These are phyloP conservation scores for Trichoderma hamatum DNA, from an alignment of 2,329 filamentous ascomycete species.

Conservation along the genomic window DNA sequence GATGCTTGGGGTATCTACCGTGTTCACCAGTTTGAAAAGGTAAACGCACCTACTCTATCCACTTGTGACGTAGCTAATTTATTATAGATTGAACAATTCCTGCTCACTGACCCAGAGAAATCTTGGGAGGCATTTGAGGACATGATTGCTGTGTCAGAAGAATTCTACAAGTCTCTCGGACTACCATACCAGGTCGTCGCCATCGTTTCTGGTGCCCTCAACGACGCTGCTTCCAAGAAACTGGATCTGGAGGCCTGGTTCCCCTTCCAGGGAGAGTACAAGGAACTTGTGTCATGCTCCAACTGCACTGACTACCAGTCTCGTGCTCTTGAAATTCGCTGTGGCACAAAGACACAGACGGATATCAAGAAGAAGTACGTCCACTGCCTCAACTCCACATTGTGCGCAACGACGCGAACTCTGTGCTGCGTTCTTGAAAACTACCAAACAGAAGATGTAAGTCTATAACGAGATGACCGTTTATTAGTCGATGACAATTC, in stretches of 20 bases:
- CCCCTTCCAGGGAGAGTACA: constrained; percentile 95
- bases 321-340: constrained; percentile 88
- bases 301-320: constrained; percentile 99
- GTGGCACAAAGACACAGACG: constrained; percentile 82
- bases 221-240: constrained; percentile 79
- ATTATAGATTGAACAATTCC: constrained; percentile 69
- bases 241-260: constrained; percentile 97
- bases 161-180: constrained; percentile 89
- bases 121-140: constrained; percentile 92
- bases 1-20: constrained; percentile 98
- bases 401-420: constrained; percentile 88
- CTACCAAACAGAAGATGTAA: constrained; percentile 85
- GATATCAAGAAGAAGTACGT: constrained; percentile 89
- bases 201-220: constrained; percentile 95
- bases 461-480: constrained; percentile 31
- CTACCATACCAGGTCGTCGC: constrained; percentile 90
- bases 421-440: constrained; percentile 96
- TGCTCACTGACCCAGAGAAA: constrained; percentile 81
- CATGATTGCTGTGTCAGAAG: constrained; percentile 90
- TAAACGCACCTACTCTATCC: constrained; percentile 33
- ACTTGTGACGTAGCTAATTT: constrained; percentile 12
- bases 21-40: constrained; percentile 97
- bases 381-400: constrained; percentile 86
- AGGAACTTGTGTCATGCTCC: constrained; percentile 95
- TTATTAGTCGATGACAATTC: background rate